phyloP scores from a whole-genome alignment of 139 green algal genomes.

The Tetradesmus lagerheimii region DNA sequence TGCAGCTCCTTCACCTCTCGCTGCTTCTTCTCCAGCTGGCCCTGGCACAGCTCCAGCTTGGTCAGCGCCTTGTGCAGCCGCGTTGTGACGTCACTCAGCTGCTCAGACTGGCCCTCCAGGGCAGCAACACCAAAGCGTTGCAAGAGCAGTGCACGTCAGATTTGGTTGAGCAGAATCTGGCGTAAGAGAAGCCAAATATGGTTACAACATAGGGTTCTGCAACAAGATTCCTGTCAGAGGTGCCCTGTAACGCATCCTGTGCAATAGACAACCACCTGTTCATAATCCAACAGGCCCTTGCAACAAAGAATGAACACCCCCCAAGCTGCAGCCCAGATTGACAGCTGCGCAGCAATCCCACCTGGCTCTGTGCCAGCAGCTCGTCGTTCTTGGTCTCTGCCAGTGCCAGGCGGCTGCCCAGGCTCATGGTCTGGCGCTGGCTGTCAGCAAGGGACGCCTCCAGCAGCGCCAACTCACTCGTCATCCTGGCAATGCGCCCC shows the following conservation, averaged over 20 bases:
- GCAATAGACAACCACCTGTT: neutral
- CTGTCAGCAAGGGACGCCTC: conserved; percentile 12
- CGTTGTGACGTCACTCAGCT: neutral
- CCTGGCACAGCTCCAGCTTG: conserved; percentile 42
- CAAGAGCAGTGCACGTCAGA: no score
- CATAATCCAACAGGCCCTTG: neutral
- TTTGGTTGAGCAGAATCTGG: no score
- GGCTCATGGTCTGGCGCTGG: conserved; percentile 35
- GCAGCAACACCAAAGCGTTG: neutral
- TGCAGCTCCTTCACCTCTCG: conserved; percentile 22
- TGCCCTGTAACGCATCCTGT: neutral
- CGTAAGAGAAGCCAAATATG: no score
- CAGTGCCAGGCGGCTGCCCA: conserved; percentile 1
- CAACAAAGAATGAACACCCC: neutral
- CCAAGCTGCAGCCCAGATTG: neutral
- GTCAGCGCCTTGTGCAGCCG: conserved; percentile 6
- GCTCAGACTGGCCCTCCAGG: neutral
- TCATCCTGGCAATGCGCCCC: neutral
- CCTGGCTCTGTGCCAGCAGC: conserved; percentile 26
- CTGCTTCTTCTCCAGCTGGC: conserved; percentile 19
- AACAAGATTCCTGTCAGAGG: no score
- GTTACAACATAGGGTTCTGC: no score
- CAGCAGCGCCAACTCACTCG: conserved; percentile 20
- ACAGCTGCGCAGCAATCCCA: neutral
- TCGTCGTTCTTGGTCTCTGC: conserved; percentile 35